These are phyloP conservation scores for Trichoderma endophyticum DNA, from an alignment of 2,329 filamentous ascomycete genomes.

Conservation along the genomic window DNA sequence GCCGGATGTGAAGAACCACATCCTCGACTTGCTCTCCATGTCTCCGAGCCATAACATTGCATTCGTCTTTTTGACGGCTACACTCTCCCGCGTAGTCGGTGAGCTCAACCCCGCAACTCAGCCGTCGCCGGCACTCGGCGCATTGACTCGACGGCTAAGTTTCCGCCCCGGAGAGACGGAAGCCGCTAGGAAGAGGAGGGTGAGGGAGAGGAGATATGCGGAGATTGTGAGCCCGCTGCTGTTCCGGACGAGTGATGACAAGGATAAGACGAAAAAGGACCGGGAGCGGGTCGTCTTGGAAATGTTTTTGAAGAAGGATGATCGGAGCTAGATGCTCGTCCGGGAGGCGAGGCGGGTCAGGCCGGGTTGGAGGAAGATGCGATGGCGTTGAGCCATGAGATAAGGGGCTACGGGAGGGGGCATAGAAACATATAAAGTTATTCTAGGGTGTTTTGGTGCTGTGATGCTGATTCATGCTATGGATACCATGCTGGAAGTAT, in stretches of 20 bases:
- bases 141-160: conserved; percentile 44
- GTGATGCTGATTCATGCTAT: not conserved
- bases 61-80: conserved; percentile 82
- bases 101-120: conserved; percentile 44
- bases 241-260: conserved; percentile 55
- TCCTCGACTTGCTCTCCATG: conserved; percentile 71
- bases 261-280: conserved; percentile 57
- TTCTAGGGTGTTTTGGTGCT: not conserved
- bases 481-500: not conserved
- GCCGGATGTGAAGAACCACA: conserved; percentile 44
- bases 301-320: conserved; percentile 53
- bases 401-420: not conserved
- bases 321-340: conserved; percentile 29
- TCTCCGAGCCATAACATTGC: conserved; percentile 80
- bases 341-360: conserved; percentile 17
- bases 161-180: conserved; percentile 40
- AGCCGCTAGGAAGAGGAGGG: conserved; percentile 45
- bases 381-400: not conserved
- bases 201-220: conserved; percentile 60
- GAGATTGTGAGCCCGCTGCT: conserved; percentile 62
- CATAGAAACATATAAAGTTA: not conserved
- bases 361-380: conserved; percentile 5
- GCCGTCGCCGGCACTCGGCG: conserved; percentile 29
- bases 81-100: conserved; percentile 55
- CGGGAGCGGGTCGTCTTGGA: conserved; percentile 66